Percentiles rank a stretch among this genome's conserved stretches.
phyloP scores from a whole-genome alignment of 176 grass and related monocot genomes.

The Saccharum officinarum region DNA sequence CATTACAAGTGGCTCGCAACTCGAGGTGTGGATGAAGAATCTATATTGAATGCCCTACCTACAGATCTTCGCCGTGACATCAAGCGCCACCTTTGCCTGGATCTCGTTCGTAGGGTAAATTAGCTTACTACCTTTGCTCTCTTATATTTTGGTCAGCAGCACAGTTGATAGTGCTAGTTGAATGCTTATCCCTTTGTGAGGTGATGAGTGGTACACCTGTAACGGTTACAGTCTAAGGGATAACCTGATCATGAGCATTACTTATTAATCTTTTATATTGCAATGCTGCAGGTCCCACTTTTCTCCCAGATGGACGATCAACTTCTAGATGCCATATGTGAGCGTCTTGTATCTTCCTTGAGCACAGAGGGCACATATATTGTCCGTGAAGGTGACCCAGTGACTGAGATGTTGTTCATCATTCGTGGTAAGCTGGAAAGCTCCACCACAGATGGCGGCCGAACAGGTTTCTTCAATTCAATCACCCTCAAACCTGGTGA shows the following conservation, averaged over 20 bases:
- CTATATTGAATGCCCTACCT: slow-evolving; percentile 70
- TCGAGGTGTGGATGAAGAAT: slow-evolving; percentile 90
- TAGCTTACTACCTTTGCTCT: background rate
- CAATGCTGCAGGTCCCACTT: slow-evolving; percentile 67
- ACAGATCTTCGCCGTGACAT: slow-evolving; percentile 90
- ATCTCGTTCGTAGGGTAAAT: slow-evolving; percentile 90
- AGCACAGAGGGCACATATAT: slow-evolving; percentile 88
- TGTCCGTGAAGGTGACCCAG: slow-evolving; percentile 92
- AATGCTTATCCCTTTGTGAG: background rate
- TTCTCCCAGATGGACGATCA: slow-evolving; percentile 93
- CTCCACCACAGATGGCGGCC: slow-evolving; percentile 88
- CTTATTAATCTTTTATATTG: background rate
- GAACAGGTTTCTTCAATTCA: slow-evolving; percentile 94
- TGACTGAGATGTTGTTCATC: slow-evolving; percentile 96
- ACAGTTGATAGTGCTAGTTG: background rate
- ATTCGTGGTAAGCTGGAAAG: slow-evolving; percentile 93
- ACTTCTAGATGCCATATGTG: slow-evolving; percentile 90
- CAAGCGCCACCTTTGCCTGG: slow-evolving; percentile 85
- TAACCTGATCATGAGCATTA: background rate
- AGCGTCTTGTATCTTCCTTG: slow-evolving; percentile 82
- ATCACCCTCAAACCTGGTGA: slow-evolving; percentile 69
- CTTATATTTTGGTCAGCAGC: background rate
- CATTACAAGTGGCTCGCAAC: slow-evolving; percentile 99
- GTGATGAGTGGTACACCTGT: background rate
- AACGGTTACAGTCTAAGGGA: background rate